Conservation (phyloP, 2,329 filamentous ascomycete genomes). For the Basipetospora chlamydospora region DNA sequence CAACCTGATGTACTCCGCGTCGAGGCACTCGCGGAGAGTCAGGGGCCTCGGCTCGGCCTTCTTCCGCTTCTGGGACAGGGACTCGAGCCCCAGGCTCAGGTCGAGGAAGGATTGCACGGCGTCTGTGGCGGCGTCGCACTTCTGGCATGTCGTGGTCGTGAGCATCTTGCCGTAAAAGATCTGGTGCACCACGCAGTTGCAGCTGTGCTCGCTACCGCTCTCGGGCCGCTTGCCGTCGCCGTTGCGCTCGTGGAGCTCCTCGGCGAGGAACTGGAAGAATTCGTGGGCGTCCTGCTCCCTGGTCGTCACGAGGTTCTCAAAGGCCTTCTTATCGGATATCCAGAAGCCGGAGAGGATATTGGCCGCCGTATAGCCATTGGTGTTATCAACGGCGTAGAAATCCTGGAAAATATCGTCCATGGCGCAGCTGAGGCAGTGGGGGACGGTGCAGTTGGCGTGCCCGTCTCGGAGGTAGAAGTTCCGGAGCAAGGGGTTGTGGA, state of each 20-base stretch:
- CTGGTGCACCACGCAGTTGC: slow-evolving; percentile 84
- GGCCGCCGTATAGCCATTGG: slow-evolving; percentile 79
- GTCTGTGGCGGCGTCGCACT: slow-evolving; percentile 68
- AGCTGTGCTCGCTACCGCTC: slow-evolving; percentile 46
- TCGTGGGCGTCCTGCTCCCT: slow-evolving; percentile 96
- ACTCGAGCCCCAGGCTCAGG: slow-evolving; percentile 75
- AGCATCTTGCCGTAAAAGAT: slow-evolving; percentile 88
- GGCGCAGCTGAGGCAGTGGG: slow-evolving; percentile 52
- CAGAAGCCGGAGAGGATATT: slow-evolving; percentile 82
- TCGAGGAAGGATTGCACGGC: slow-evolving; percentile 84
- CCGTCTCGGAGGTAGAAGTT: slow-evolving; percentile 89
- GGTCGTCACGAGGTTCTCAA: slow-evolving; percentile 69
- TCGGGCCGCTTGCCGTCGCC: slow-evolving; percentile 51
- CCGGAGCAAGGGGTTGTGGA: slow-evolving; percentile 83
- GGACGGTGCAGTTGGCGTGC: slow-evolving; percentile 59
- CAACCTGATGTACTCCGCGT: slow-evolving; percentile 69
- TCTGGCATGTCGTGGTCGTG: slow-evolving; percentile 80
- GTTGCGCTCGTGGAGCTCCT: slow-evolving; percentile 77
- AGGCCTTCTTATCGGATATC: slow-evolving; percentile 63
- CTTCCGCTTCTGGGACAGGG: slow-evolving; percentile 50
- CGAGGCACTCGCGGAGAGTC: slow-evolving; percentile 60
- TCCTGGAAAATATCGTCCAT: slow-evolving; percentile 64
- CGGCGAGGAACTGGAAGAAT: slow-evolving; percentile 89
- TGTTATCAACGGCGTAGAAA: slow-evolving; percentile 58
- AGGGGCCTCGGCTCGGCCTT: slow-evolving; percentile 32